Evolutionary conservation across 2,329 filamentous ascomycete species (phyloP).

Genomic region (Colletotrichum sp.): DNA sequence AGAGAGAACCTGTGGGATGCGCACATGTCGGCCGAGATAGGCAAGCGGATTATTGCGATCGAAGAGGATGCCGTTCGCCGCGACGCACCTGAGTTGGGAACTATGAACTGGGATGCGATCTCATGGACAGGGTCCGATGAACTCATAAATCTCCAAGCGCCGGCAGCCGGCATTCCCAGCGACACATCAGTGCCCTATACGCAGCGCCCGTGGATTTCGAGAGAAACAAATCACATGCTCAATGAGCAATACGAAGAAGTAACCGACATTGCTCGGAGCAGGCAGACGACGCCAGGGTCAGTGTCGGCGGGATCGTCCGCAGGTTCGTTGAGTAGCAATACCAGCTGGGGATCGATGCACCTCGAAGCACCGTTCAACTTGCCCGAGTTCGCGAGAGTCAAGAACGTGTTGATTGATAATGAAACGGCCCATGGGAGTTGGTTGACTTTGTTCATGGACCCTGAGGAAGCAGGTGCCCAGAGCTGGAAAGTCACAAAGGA

Average conservation of each 20-base stretch:
- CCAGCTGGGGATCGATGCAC: neutral
- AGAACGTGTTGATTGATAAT: conserved; percentile 32
- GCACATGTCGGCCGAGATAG: conserved; percentile 33
- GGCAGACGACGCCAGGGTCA: neutral
- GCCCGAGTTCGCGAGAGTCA: conserved; percentile 27
- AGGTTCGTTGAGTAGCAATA: neutral
- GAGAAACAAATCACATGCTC: neutral
- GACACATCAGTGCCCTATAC: neutral
- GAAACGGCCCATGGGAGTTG: conserved; percentile 27
- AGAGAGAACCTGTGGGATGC: conserved; percentile 45
- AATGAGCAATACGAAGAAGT: neutral
- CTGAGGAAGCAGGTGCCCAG: conserved; percentile 20
- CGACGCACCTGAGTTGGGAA: neutral
- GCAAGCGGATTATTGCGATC: conserved; percentile 36
- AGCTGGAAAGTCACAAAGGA: conserved; percentile 33
- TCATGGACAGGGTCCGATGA: neutral
- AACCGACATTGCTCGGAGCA: neutral
- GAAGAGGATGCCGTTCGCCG: conserved; percentile 31
- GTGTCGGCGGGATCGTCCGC: neutral
- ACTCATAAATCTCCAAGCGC: neutral
- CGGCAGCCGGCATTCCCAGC: neutral
- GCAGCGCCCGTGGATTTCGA: conserved; percentile 1
- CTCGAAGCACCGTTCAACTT: conserved; percentile 32
- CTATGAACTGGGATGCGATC: neutral
- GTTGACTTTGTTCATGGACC: conserved; percentile 32